A percentile compares a stretch with the other conserved stretches of the same genome.
These are phyloP conservation scores for Tubosaeta brunneosetosa DNA, from an alignment of 768 basidiomycete species.

Conservation along the genomic window DNA sequence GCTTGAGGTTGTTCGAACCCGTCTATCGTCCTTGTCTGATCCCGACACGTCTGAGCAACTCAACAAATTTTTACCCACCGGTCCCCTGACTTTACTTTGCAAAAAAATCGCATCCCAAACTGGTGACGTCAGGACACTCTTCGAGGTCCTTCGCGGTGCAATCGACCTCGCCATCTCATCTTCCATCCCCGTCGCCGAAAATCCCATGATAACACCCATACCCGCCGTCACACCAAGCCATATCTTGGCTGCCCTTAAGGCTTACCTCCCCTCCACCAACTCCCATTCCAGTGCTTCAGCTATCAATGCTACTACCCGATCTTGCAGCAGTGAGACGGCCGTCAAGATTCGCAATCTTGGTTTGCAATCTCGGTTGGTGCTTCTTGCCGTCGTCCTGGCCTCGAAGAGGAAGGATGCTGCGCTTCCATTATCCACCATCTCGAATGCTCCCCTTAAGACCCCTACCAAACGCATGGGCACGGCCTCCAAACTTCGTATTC, in stretches of 20 bases:
- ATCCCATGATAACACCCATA: constrained; percentile 31
- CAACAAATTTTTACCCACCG: constrained; percentile 56
- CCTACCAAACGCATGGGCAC: constrained; percentile 53
- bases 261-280: constrained; percentile 48
- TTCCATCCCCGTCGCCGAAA: constrained; percentile 13
- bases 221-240: constrained; percentile 58
- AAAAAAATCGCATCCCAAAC: constrained; percentile 80
- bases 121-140: constrained; percentile 76
- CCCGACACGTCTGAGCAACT: constrained; percentile 25
- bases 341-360: constrained; percentile 65
- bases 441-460: constrained; percentile 29
- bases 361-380: constrained; percentile 67
- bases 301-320: constrained; percentile 18
- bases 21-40: constrained; percentile 52
- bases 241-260: constrained; percentile 70
- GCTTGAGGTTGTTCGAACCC: constrained; percentile 59
- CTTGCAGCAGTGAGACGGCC: constrained; percentile 54
- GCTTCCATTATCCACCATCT: constrained; percentile 44
- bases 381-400: constrained; percentile 61
- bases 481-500: constrained; percentile 32
- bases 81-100: constrained; percentile 64
- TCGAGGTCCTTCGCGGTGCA: constrained; percentile 76
- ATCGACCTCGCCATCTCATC: constrained; percentile 61
- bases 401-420: constrained; percentile 57
- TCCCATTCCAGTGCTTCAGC: constrained; percentile 7